Evolutionary conservation across 257 asterid genomes (phyloP).

Genomic region (Catharanthus roseus): DNA sequence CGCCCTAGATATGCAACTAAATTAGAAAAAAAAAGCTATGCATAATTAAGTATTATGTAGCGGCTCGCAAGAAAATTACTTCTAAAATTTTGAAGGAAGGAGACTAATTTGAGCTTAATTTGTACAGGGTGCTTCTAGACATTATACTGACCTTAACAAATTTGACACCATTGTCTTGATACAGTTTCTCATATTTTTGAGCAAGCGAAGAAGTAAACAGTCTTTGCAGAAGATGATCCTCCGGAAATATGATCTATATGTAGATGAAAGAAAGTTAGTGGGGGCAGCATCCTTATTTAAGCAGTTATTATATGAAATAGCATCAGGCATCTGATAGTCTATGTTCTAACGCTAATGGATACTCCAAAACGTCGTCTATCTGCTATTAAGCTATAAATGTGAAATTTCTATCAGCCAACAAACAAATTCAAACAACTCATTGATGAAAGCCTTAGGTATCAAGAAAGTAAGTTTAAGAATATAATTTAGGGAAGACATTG

Average conservation of each 20-base stretch:
- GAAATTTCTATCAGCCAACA: neutral
- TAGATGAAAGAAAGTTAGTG: conserved; percentile 9
- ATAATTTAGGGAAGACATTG: neutral
- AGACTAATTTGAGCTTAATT: neutral
- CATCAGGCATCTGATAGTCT: neutral
- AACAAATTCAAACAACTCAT: neutral
- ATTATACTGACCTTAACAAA: conserved; percentile 63
- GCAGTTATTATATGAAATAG: neutral
- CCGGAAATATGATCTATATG: conserved; percentile 71
- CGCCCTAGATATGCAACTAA: conserved; percentile 52
- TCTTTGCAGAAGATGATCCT: conserved; percentile 75
- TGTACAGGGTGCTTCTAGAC: neutral
- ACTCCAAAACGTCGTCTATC: neutral
- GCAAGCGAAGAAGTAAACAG: conserved; percentile 85
- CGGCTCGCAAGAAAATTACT: neutral
- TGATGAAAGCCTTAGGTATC: neutral
- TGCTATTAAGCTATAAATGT: neutral
- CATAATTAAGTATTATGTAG: neutral
- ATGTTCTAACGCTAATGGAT: neutral
- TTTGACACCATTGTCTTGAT: conserved; percentile 74
- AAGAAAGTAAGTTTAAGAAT: neutral
- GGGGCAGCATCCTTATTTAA: neutral
- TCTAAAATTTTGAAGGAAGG: neutral
- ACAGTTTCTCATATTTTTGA: conserved; percentile 71
- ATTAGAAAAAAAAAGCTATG: conserved; percentile 14